Conservation (phyloP, 495 filamentous ascomycete species). For the Neurospora pannonica region DNA sequence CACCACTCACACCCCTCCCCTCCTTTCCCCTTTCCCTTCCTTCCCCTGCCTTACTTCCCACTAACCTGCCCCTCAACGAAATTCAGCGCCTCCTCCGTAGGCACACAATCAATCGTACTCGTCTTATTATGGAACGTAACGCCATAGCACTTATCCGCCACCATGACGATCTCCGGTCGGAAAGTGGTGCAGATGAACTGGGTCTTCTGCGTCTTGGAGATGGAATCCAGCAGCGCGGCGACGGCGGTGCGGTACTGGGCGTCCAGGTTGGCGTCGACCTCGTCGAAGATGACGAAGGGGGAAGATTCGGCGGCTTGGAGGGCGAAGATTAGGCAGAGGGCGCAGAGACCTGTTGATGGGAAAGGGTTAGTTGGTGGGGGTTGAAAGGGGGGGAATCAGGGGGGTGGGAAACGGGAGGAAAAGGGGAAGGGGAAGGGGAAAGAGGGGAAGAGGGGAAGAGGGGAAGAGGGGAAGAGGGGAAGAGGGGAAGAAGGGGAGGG, state of each 20-base stretch:
- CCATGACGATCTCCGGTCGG: slow-evolving; percentile 88
- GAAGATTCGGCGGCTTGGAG: slow-evolving; percentile 96
- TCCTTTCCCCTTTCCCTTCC: too few species aligned
- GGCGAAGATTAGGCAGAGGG: slow-evolving; percentile 94
- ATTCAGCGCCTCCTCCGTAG: slow-evolving; percentile 74
- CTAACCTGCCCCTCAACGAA: slow-evolving; percentile 73
- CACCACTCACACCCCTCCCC: not conserved
- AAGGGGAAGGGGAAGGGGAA: too few species aligned
- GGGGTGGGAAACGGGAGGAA: too few species aligned
- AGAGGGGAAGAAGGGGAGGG: not conserved
- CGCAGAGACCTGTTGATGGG: slow-evolving; percentile 73
- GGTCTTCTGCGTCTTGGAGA: slow-evolving; percentile 49
- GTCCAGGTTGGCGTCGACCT: slow-evolving; percentile 97
- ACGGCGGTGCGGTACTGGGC: slow-evolving; percentile 95
- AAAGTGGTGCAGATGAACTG: slow-evolving; percentile 92
- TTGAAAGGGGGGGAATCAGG: too few species aligned
- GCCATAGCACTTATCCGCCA: slow-evolving; percentile 96
- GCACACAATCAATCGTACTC: slow-evolving; percentile 81
- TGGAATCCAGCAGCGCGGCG: slow-evolving; percentile 72
- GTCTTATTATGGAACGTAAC: slow-evolving; percentile 92
- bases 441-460: too few species aligned
- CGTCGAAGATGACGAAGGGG: slow-evolving; percentile 98
- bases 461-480: not conserved
- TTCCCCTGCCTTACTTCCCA: slow-evolving; percentile 8
- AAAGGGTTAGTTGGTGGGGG: not conserved